These are phyloP conservation scores for Schwanniomyces sp. DNA, from an alignment of 805 yeast genomes.

Conservation along the genomic window DNA sequence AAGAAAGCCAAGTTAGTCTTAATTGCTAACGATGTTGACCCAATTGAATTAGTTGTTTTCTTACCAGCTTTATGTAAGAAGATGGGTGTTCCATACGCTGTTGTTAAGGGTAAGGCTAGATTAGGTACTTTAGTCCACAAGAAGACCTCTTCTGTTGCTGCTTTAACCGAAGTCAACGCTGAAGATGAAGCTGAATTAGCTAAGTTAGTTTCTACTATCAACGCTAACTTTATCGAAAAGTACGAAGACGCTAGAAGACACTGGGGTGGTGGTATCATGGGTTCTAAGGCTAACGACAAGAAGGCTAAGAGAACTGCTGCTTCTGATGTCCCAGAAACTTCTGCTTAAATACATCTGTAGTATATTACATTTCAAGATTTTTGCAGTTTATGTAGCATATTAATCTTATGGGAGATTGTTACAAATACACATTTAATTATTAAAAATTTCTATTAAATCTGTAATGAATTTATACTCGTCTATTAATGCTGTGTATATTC, in stretches of 20 bases:
- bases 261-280: conserved; percentile 99
- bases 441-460: background rate
- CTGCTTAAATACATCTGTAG: conserved; percentile 6
- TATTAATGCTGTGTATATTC: too few relatives aligned
- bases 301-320: conserved; percentile 72
- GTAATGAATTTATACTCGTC: too few relatives aligned
- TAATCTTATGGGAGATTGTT: background rate
- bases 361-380: background rate
- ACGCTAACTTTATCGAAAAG: conserved; percentile 90
- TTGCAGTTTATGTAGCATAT: background rate
- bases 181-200: conserved; percentile 96
- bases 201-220: conserved; percentile 86
- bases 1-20: conserved; percentile 97
- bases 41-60: conserved; percentile 95
- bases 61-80: conserved; percentile 98
- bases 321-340: conserved; percentile 30
- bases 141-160: conserved; percentile 97
- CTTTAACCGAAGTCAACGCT: conserved; percentile 90
- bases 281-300: conserved; percentile 89
- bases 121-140: conserved; percentile 96
- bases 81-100: conserved; percentile 99
- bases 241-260: conserved; percentile 96
- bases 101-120: conserved; percentile 98
- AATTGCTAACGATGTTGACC: conserved; percentile 99
- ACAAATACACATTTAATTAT: background rate